These are phyloP conservation scores for Globisporangium megalacanthum DNA, from an alignment of 352 stramenopile species.

Conservation along the genomic window DNA sequence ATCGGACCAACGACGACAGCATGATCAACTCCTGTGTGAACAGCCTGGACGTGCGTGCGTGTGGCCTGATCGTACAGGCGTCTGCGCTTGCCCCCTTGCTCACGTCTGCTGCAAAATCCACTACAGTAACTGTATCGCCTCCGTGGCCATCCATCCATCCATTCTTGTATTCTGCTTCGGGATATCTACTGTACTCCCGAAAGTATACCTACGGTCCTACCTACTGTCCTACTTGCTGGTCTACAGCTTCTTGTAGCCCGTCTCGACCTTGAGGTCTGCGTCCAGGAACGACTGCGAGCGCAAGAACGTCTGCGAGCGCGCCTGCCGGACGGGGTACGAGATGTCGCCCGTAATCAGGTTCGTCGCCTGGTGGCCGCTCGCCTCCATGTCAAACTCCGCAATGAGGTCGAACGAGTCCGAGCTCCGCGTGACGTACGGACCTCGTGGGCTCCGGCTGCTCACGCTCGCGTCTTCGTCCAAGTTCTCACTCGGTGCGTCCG, in stretches of 20 bases:
- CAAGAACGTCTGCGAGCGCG: conserved; percentile 64
- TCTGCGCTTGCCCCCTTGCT: too few species aligned
- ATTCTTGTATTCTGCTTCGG: too few species aligned
- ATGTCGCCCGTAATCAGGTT: conserved; percentile 45
- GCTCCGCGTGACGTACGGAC: conserved; percentile 18
- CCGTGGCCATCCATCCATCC: too few species aligned
- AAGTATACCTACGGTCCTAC: not conserved
- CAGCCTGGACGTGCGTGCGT: not conserved
- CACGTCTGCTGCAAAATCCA: too few species aligned
- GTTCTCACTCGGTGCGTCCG: conserved; percentile 16
- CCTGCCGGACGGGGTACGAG: conserved; percentile 40
- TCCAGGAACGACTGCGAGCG: conserved; percentile 72
- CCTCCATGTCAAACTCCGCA: conserved; percentile 32
- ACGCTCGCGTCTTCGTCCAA: conserved; percentile 15
- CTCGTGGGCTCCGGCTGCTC: conserved; percentile 12
- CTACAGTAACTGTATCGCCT: too few species aligned
- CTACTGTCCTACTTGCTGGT: not conserved
- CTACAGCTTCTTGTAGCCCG: conserved; percentile 39
- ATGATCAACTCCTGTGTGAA: not conserved
- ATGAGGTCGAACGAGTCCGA: conserved; percentile 56
- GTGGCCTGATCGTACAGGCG: not conserved
- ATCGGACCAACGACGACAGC: too few species aligned
- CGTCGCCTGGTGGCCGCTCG: conserved; percentile 20
- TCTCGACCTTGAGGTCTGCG: conserved; percentile 63
- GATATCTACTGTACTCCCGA: too few species aligned